Evolutionary conservation across 1,139 yeast species (phyloP), one percentile per base, ranked within the genome.

Genomic region (Lodderomyces theae): DNA sequence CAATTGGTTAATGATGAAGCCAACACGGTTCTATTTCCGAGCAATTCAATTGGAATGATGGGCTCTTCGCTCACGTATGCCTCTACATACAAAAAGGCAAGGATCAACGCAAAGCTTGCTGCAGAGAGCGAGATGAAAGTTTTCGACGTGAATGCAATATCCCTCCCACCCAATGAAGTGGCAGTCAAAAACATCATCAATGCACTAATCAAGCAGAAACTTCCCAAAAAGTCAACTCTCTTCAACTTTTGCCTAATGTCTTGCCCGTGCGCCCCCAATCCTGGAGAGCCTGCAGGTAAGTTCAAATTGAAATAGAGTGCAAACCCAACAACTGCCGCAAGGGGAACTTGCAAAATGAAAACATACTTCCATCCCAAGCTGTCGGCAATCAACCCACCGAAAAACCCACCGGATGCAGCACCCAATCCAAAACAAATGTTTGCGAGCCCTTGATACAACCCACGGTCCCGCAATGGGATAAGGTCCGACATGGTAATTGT

Each of bases 331-430:
- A 63, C 13, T 3, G 77, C 36, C 3, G 87, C 80, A 26, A 86
- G 61, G 0, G 97, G 96, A 5, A 74, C 72, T 51, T 77, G 82
- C 22, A 73, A 49, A 18, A 71, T 57, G 50, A 77, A 77, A 1
- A 76, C 79, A 54, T 73, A 74, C 55, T 88, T 74, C 97, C 97
- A 89, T 25, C 95, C 95, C 49, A 80, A 71, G n/a, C 61, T 55
- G 43, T 81, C 86, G 17, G 90, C 77, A 24, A 87, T 64, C 30
- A 81, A 54, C 9, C 95, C 95, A 30, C 96, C 81, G 18, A 77
- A 47, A 13, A 74, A 58, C 5, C 80, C 81, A n/a, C 82, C 81
- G 4, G 74, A 65, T 3, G 80, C 79, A 19, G 80, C 69, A 23
- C 82, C 82, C 28, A 72, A 51, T 9, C 75, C 72, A 42, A 62